Evolutionary conservation across 768 basidiomycete genomes (phyloP).

Genomic region (Rhodosporidiobolus sp.): DNA sequence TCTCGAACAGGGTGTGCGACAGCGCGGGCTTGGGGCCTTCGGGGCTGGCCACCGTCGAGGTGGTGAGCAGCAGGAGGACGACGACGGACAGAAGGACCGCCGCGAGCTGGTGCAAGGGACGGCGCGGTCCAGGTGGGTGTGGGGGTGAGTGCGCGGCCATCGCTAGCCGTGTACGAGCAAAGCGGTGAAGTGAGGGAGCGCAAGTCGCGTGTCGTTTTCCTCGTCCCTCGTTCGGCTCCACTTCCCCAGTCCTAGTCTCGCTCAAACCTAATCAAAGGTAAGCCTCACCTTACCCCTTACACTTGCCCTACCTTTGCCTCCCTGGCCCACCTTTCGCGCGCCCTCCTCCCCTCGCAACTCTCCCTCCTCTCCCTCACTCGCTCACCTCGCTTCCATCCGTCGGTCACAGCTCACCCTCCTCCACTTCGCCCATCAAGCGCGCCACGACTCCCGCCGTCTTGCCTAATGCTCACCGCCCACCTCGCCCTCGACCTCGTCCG

Average conservation of each 20-base stretch:
- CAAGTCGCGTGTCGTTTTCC: too few relatives aligned
- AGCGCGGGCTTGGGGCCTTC: conserved; percentile 26
- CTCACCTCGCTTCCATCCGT: background rate
- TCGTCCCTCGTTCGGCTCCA: too few relatives aligned
- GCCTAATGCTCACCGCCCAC: too few relatives aligned
- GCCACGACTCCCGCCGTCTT: too few relatives aligned
- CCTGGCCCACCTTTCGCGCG: background rate
- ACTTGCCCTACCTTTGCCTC: too few relatives aligned
- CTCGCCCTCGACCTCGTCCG: too few relatives aligned
- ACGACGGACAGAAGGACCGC: background rate
- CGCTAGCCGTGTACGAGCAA: background rate
- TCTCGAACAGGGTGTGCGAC: conserved; percentile 42
- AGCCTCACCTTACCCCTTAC: too few relatives aligned
- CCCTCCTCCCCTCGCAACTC: background rate
- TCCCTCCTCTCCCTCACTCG: conserved; percentile 1
- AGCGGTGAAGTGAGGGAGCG: background rate
- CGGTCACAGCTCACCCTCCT: background rate
- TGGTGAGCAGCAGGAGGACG: background rate
- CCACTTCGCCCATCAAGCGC: background rate
- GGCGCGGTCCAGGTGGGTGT: background rate
- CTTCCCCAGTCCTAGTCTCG: too few relatives aligned
- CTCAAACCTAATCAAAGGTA: too few relatives aligned
- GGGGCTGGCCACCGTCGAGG: conserved; percentile 3
- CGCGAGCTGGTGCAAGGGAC: background rate
- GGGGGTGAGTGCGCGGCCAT: background rate